A percentile compares a stretch with the other conserved stretches of the same genome.
These are phyloP conservation scores for Pleomassaria siparia DNA, from an alignment of 2,329 filamentous ascomycete species.

Conservation along the genomic window DNA sequence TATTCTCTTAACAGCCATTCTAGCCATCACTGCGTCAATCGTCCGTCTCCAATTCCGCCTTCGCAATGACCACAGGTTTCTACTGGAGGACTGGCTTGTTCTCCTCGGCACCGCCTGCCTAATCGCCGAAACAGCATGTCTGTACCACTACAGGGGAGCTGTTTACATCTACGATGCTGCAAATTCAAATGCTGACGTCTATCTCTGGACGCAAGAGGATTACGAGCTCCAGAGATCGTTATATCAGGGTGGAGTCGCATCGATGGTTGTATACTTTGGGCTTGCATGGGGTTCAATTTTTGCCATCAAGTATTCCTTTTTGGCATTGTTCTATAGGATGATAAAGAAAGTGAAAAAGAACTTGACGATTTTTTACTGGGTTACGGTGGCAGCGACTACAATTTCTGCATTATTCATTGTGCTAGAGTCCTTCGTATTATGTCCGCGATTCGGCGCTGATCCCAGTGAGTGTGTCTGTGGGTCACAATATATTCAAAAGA, in stretches of 20 bases:
- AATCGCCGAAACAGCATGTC: constrained; percentile 7
- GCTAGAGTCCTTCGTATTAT: constrained; percentile 10
- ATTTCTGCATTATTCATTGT: constrained; percentile 6
- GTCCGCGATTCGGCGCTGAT: constrained; percentile 8
- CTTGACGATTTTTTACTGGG: constrained; percentile 12
- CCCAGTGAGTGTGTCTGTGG: constrained; percentile 3
- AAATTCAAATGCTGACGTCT: background rate
- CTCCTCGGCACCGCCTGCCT: constrained; percentile 14
- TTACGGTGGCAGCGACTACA: constrained; percentile 7
- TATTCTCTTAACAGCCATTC: constrained; percentile 4
- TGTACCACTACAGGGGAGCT: constrained; percentile 7
- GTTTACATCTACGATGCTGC: constrained; percentile 11
- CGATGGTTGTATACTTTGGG: constrained; percentile 3
- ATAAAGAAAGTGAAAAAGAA: constrained; percentile 10
- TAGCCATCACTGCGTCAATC: constrained; percentile 10
- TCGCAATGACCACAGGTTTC: constrained; percentile 6
- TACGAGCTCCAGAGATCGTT: background rate
- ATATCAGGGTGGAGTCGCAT: background rate
- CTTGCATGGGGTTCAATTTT: constrained; percentile 12
- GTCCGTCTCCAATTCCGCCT: constrained; percentile 11
- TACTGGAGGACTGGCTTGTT: constrained; percentile 12
- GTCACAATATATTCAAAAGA: background rate
- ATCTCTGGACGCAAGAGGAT: background rate
- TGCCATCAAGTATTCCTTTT: constrained; percentile 11
- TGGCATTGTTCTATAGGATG: constrained; percentile 14